Base-by-base conservation (phyloP, 2,329 filamentous ascomycete species). In the Ophiostoma himal-ulmi region DNA sequence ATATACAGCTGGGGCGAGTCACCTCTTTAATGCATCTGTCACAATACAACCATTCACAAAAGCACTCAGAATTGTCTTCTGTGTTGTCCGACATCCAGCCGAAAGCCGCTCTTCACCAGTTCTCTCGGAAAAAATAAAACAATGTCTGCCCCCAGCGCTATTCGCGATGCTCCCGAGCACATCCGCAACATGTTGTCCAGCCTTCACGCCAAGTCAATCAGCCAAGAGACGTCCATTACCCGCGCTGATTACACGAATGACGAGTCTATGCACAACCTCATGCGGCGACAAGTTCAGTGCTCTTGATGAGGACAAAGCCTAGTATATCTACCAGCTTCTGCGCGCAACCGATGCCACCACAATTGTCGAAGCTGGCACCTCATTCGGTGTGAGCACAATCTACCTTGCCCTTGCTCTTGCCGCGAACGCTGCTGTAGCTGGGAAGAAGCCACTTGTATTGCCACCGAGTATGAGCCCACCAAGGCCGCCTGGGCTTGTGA, bases 331-430 rank as follows among this genome's bases (percentile, higher is more conserved):
- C 76, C 82, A 84, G 22, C 79, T 89, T 0, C 75, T 82, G 2
- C 81, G 81, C 3, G 79, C 82, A 13, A 83, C 78, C 11, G 80
- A 82, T 1, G 86, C 86, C 0, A 79, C 78, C 1, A 81, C 81
- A 60, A 78, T 88, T 30, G 82, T 89, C 52, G 87, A 89, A 75
- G 86, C 85, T 0, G 87, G 87, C 0, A 89, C 87, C 0, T 85
- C 82, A 60, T 89, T 86, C 71, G 87, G 87, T 2, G 82, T 89
- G 1, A 86, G 83, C 70, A 89, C 87, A 0, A 86, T 89, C 64
- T 89, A 88, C 71, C 81, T 89, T 1, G 85, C 86, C 0, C 78
- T 89, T 1, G 87, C 86, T 0, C 80, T 84, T 70, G 88, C 85
- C 71, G 79, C 68, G 7, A 54, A 36, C 11, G 54, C 30, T 2